Base-by-base conservation (phyloP, 2,329 filamentous ascomycete genomes). In the Fusarium secorum region DNA sequence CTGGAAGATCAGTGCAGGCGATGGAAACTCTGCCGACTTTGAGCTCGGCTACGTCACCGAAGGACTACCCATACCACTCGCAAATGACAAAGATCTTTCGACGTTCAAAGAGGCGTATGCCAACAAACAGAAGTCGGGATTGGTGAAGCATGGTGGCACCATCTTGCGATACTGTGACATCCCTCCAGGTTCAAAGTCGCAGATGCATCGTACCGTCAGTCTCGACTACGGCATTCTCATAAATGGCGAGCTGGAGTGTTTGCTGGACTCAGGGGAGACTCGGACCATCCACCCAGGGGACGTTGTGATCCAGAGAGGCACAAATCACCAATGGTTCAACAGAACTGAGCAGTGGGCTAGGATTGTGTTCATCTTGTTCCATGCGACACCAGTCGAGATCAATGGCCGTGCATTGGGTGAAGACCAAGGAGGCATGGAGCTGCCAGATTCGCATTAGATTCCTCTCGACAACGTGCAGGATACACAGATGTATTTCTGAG, bases 171-270 rank as follows among this genome's bases (percentile, higher is more conserved):
- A 60, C 10, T 52, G 52, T 24, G 61, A 68, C 7, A 48, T 57
- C 7, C 48, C 65, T 9, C 62, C 65, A 13, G 35, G 30, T 10
- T 22, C 42, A 24, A 39, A 24, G 17, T 61, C 65, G 0, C 56
- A 57, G 24, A 66, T 68, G 62, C 62, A 68, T 26, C 62, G 66
- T n/a, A 63, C 66, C 22, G 62, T 66, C 22, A 68, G 66, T 28
- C 49, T 56, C 11, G 62, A 66, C 44, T 58, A 62, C 8, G 62
- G 52, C 22, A 55, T 66, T 7, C 24, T 66, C 2, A 45, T 68
- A 10, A 30, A 28, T 14, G 61, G 65, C 4, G 65, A 68, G 41
- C 33, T 65, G 18, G 65, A 55, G 7, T 68, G 55, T n/a, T 11
- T 65, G 9, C 18, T 68, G 39, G 65, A 68, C 26, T 65, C 61